Conservation (phyloP, 345 rosid genomes). For the Hibiscus tridactylites region DNA sequence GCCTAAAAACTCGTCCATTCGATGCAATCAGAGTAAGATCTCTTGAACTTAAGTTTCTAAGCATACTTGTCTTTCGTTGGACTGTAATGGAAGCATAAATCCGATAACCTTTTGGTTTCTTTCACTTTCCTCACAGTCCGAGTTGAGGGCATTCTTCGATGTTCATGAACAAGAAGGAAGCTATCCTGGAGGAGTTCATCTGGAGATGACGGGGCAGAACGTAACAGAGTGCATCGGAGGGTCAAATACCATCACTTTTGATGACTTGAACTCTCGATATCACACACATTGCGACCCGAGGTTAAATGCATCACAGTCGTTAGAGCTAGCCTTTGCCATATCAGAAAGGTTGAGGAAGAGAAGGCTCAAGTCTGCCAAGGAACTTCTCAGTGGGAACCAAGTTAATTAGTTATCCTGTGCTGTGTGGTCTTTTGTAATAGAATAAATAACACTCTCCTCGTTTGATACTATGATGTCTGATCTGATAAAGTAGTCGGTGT, state of each 20-base stretch:
- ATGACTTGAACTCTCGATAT: slow-evolving; percentile 15
- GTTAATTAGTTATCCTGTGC: background rate
- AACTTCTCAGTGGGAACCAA: background rate
- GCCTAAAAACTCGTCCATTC: slow-evolving; percentile 57
- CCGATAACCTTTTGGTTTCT: background rate
- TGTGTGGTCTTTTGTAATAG: background rate
- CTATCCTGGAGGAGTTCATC: slow-evolving; percentile 16
- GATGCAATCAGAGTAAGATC: slow-evolving; percentile 48
- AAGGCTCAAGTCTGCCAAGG: slow-evolving; percentile 6
- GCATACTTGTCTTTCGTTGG: background rate
- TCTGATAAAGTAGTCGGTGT: too few relatives aligned
- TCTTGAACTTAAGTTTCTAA: background rate
- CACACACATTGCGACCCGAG: slow-evolving; percentile 15
- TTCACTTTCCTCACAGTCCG: background rate
- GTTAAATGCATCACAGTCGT: slow-evolving; percentile 8
- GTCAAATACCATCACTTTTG: slow-evolving; percentile 11
- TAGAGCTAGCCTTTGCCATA: slow-evolving; percentile 18
- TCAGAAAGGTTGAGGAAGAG: slow-evolving; percentile 17
- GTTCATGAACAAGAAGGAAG: slow-evolving; percentile 18
- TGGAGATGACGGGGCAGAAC: slow-evolving; percentile 18
- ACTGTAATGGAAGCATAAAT: background rate
- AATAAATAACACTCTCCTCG: background rate
- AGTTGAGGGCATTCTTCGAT: slow-evolving; percentile 18
- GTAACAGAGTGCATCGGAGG: slow-evolving; percentile 13
- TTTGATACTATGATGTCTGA: background rate